Evolutionary conservation across 2,329 filamentous ascomycete genomes (phyloP).

Genomic region (Sarocladium kiliense): DNA sequence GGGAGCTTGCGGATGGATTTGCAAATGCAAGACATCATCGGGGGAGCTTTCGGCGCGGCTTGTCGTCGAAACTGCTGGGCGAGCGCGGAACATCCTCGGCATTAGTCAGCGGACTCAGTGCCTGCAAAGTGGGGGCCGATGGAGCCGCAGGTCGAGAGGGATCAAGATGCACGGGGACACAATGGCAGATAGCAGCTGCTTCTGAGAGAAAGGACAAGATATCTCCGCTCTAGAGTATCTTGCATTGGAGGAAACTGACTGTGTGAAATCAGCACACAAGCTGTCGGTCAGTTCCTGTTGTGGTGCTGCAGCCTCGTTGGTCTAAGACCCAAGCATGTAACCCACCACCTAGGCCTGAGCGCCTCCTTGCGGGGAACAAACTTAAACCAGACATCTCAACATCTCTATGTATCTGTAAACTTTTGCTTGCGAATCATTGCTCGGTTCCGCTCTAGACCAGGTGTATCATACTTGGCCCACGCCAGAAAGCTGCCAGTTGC

Average conservation of each 20-base stretch:
- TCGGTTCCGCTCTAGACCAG: background rate
- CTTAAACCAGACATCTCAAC: background rate
- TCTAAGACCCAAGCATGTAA: background rate
- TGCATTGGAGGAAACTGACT: too few relatives aligned
- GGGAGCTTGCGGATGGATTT: background rate
- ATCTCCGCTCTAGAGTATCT: too few relatives aligned
- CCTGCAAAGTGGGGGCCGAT: background rate
- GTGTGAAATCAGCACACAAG: too few relatives aligned
- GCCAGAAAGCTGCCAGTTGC: background rate
- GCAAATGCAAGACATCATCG: constrained; percentile 10
- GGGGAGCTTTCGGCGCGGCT: constrained; percentile 8
- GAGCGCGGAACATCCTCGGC: constrained; percentile 6
- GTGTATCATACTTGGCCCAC: background rate
- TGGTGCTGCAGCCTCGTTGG: background rate
- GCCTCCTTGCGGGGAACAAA: background rate
- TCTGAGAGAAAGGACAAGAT: too few relatives aligned
- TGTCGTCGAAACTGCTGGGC: background rate
- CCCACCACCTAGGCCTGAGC: background rate
- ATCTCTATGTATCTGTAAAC: background rate
- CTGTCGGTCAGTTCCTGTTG: too few relatives aligned
- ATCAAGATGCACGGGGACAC: too few relatives aligned
- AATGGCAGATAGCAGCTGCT: too few relatives aligned
- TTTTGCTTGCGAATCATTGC: background rate
- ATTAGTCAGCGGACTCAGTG: constrained; percentile 6
- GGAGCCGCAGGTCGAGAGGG: too few relatives aligned